Evolutionary conservation across 148 eudicot species (phyloP).

Genomic region (Rhododendron kiyosumense): DNA sequence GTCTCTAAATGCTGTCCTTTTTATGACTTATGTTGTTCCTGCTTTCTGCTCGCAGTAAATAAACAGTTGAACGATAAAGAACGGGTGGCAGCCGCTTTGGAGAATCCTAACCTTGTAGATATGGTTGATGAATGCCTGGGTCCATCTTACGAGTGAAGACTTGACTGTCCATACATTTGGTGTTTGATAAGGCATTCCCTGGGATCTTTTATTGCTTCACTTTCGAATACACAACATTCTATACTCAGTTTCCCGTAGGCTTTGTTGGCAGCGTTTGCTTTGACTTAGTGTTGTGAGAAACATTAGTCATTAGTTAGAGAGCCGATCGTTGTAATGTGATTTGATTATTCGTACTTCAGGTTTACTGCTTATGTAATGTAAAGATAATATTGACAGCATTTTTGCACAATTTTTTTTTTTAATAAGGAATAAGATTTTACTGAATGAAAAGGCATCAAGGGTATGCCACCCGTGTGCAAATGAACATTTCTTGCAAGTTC

Average conservation of each 20-base stretch:
- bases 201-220: background rate
- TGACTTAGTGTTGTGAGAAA: background rate
- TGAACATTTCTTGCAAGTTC: too few relatives aligned
- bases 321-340: background rate
- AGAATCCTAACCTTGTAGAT: conserved; percentile 81
- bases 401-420: too few relatives aligned
- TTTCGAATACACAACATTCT: background rate
- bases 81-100: conserved; percentile 92
- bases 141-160: conserved; percentile 58
- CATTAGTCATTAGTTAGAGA: conserved; percentile 9
- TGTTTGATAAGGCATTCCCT: background rate
- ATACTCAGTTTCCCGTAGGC: background rate
- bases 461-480: background rate
- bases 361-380: background rate
- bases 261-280: background rate
- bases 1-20: background rate
- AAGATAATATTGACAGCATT: background rate
- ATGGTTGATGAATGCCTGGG: conserved; percentile 92
- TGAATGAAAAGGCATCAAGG: background rate
- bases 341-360: background rate
- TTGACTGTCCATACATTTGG: background rate
- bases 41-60: conserved; percentile 51
- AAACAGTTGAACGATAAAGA: conserved; percentile 96
- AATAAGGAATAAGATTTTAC: background rate
- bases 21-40: background rate